Conservation (phyloP, 129 eudicot species). For the Scalesia atractyloides region DNA sequence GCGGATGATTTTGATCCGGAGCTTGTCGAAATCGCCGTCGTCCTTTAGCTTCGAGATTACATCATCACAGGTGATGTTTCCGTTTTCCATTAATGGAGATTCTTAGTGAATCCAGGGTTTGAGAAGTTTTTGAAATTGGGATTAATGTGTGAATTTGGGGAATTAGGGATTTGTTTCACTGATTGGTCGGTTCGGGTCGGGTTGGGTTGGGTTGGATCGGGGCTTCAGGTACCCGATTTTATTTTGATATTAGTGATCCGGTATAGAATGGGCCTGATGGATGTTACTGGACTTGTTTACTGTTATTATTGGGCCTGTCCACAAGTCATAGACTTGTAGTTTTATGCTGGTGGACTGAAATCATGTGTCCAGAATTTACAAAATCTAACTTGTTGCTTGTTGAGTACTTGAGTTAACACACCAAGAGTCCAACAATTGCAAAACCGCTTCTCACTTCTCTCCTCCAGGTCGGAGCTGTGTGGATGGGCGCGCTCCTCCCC, state of each 20-base stretch:
- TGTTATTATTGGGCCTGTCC: neutral
- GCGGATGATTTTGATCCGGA: slow-evolving; percentile 79
- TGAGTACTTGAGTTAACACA: too few species aligned
- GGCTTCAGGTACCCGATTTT: too few species aligned
- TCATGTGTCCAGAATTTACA: neutral
- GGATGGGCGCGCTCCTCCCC: too few species aligned
- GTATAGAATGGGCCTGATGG: neutral
- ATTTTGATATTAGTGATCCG: too few species aligned
- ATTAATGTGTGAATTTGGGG: neutral
- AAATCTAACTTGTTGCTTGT: too few species aligned
- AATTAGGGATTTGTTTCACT: slow-evolving; percentile 4
- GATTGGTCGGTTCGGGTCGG: neutral
- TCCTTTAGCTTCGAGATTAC: slow-evolving; percentile 85
- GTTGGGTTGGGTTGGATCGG: too few species aligned
- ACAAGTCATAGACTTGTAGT: neutral
- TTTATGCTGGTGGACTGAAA: neutral
- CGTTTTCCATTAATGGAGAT: slow-evolving; percentile 44
- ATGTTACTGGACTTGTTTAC: too few species aligned
- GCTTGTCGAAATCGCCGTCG: slow-evolving; percentile 91
- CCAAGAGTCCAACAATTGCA: too few species aligned
- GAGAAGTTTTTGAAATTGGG: neutral
- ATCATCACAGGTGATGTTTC: slow-evolving; percentile 52
- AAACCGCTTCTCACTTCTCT: too few species aligned
- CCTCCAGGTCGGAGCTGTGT: too few species aligned
- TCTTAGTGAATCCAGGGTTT: neutral